Conservation (phyloP, 768 basidiomycete species). For the Amanita polypyramis region DNA sequence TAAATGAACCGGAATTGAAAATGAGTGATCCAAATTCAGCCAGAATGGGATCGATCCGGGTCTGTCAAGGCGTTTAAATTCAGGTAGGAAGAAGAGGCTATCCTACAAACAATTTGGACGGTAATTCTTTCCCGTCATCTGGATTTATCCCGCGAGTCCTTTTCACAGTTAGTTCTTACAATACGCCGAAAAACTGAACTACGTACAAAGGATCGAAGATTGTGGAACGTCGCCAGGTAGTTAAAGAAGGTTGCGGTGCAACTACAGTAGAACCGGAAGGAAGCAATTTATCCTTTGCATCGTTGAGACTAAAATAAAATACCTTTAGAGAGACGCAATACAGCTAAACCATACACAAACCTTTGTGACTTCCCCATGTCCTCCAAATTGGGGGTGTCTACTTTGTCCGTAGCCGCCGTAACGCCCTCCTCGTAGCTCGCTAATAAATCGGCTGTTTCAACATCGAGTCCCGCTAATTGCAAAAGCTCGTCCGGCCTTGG, state of each 20-base stretch:
- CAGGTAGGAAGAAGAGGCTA: background rate
- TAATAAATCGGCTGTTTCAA: slow-evolving; percentile 26
- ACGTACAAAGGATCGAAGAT: slow-evolving; percentile 60
- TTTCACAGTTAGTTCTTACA: background rate
- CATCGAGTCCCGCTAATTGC: slow-evolving; percentile 36
- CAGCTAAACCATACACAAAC: background rate
- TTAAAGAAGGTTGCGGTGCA: background rate
- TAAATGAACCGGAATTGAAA: slow-evolving; percentile 41
- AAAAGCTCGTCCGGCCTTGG: slow-evolving; percentile 29
- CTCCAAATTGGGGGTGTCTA: background rate
- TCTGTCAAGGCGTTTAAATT: background rate
- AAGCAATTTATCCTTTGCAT: slow-evolving; percentile 9
- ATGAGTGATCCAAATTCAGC: slow-evolving; percentile 38
- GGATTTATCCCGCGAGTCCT: slow-evolving; percentile 1
- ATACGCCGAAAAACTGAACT: background rate
- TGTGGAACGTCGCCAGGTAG: slow-evolving; percentile 39
- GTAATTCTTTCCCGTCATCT: background rate
- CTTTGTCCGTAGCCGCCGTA: background rate
- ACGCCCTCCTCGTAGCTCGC: slow-evolving; percentile 50
- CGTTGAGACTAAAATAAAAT: slow-evolving; percentile 6
- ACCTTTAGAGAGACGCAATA: background rate
- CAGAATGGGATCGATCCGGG: slow-evolving; percentile 20
- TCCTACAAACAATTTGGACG: background rate
- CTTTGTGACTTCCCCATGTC: background rate
- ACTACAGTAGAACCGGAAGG: background rate